Percentiles rank a stretch among this genome's conserved stretches.
Conservation (phyloP, 208 protist species). For the Spongospora subterranea region DNA sequence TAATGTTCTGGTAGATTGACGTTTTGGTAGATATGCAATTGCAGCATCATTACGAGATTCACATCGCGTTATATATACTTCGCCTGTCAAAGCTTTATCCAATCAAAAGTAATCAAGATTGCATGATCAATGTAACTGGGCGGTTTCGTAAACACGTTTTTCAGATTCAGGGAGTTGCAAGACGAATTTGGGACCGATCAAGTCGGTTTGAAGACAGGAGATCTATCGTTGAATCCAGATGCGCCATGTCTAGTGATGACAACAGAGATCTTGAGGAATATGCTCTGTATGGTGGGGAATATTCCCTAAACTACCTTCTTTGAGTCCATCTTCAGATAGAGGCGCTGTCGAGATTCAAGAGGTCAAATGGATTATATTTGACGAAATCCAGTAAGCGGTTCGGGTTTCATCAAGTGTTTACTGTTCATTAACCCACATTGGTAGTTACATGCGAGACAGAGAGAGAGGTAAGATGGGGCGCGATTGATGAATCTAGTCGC, state of each 20-base stretch:
- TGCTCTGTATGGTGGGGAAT: slow-evolving; percentile 56
- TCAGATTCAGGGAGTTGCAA: slow-evolving; percentile 95
- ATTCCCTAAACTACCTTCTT: background rate
- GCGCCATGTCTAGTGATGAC: slow-evolving; percentile 99
- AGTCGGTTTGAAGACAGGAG: slow-evolving; percentile 99
- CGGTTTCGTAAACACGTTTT: slow-evolving; percentile 30
- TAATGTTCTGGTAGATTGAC: background rate
- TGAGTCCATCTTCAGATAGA: background rate
- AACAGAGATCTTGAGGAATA: slow-evolving; percentile 93
- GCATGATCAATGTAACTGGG: slow-evolving; percentile 43
- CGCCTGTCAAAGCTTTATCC: slow-evolving; percentile 99
- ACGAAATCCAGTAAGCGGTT: slow-evolving; percentile 51
- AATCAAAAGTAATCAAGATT: slow-evolving; percentile 91
- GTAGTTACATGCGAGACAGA: slow-evolving; percentile 95
- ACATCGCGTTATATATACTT: slow-evolving; percentile 99
- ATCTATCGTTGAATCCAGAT: slow-evolving; percentile 97
- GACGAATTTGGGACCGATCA: slow-evolving; percentile 86
- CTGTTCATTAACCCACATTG: background rate
- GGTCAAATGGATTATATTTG: slow-evolving; percentile 58
- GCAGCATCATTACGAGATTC: slow-evolving; percentile 93
- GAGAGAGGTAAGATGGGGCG: slow-evolving; percentile 84
- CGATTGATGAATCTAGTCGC: background rate
- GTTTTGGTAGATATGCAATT: slow-evolving; percentile 90
- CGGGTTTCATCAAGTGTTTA: background rate
- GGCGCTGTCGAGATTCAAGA: slow-evolving; percentile 52